Base-by-base conservation (phyloP, 176 grass and related monocot species). In the Ananas comosus region DNA sequence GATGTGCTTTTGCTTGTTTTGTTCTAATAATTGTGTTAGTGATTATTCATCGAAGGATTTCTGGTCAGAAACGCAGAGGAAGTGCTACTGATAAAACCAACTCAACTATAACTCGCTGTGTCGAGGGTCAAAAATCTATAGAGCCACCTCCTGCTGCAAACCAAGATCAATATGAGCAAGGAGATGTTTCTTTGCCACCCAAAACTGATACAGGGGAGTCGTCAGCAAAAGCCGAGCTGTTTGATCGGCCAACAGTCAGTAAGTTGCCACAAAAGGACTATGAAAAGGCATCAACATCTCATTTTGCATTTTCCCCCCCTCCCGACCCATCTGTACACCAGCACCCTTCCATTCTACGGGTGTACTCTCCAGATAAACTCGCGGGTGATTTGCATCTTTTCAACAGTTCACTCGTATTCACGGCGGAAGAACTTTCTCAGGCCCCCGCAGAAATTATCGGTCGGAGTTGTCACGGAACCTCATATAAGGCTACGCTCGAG, bases 391-490 rank as follows among this genome's bases (percentile, higher is more conserved):
- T 96, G 61, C 83, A 92, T 80, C 67, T 92, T 64, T 91, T 92
- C 11, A 83, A 92, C 65, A 84, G 84, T 71, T 78, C 71, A 49
- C 25, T 83, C 51, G 64, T 83, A 23, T 84, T 96, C 70, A 87
- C 88, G 0, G 81, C 83, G 8, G 93, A 96, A 63, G 88, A 96
- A 72, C 82, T 96, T 21, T 92, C 93, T 67, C 67, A 74, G 13
- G 89, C 93, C 54, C 93, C 93, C 27, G 89, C 93, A 1, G 93
- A 96, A 80, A 87, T 90, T 70, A 83, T 96, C 10, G 89, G 93
- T 13, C 81, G 93, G 76, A 96, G 93, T 63, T 92, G 93, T 70
- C 93, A 96, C 80, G 93, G 93, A 27, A 96, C 89, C 16, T 87
- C 83, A 33, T 96, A 96, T 79, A 92, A 80, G 63, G 93, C 88